Evolutionary conservation across 805 yeast genomes (phyloP).

Genomic region (Saturnispora zaruensis): DNA sequence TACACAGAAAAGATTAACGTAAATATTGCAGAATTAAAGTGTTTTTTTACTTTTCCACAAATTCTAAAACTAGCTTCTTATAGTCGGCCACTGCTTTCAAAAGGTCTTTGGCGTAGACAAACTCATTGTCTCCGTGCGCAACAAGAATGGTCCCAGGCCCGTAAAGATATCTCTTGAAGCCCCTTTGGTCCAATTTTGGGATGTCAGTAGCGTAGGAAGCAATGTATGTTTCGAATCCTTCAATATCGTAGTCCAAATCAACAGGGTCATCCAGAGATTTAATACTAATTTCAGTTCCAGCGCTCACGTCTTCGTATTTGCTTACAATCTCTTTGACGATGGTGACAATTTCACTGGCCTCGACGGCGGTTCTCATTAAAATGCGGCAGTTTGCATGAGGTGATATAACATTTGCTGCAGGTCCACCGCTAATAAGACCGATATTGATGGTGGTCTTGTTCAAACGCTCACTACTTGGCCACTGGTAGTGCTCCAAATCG

Average conservation of each 20-base stretch:
- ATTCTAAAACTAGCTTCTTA: conserved; percentile 31
- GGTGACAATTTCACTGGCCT: conserved; percentile 31
- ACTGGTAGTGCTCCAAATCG: conserved; percentile 34
- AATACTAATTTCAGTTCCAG: conserved; percentile 12
- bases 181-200: conserved; percentile 32
- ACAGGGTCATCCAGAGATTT: conserved; percentile 31
- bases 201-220: conserved; percentile 35
- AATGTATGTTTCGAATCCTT: conserved; percentile 48
- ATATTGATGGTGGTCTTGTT: conserved; percentile 58
- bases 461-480: conserved; percentile 44
- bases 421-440: conserved; percentile 51
- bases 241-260: conserved; percentile 47
- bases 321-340: conserved; percentile 29
- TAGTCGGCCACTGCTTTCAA: conserved; percentile 45
- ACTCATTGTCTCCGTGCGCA: conserved; percentile 54
- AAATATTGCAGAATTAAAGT: background rate
- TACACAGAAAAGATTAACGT: background rate
- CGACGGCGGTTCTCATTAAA: conserved; percentile 47
- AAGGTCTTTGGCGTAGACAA: conserved; percentile 39
- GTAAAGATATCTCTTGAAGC: conserved; percentile 43
- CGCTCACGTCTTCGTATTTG: conserved; percentile 17
- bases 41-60: background rate
- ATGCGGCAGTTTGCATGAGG: conserved; percentile 44
- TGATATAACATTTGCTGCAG: conserved; percentile 60
- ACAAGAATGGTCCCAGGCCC: conserved; percentile 61